Conservation (phyloP, 2,329 filamentous ascomycete genomes). For the Stachybotrys chartarum region DNA sequence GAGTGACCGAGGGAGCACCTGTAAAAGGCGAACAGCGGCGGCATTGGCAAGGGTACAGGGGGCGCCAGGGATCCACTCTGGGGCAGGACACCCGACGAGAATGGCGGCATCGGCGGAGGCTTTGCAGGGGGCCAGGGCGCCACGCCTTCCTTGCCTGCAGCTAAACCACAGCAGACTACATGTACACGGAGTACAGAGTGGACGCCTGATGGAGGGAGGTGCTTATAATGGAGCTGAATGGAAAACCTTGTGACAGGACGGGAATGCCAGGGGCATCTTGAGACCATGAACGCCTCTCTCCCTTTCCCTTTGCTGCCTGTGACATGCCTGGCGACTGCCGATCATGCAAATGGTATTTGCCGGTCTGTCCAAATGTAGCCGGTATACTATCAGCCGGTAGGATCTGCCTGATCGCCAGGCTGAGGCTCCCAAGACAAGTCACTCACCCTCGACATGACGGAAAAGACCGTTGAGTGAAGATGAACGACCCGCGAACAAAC, state of each 20-base stretch:
- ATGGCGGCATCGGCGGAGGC: neutral
- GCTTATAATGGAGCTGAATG: too few relatives aligned
- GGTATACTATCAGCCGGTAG: too few relatives aligned
- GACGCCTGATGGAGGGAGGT: too few relatives aligned
- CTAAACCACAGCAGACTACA: too few relatives aligned
- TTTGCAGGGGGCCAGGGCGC: too few relatives aligned
- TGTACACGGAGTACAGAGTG: too few relatives aligned
- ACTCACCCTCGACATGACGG: too few relatives aligned
- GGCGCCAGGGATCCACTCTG: neutral
- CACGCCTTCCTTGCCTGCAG: neutral
- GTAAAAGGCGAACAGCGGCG: neutral
- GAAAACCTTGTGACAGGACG: neutral
- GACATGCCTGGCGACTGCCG: neutral
- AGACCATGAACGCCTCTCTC: neutral
- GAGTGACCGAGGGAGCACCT: neutral
- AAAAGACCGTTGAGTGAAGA: too few relatives aligned
- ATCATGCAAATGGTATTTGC: neutral
- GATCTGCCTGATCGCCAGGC: too few relatives aligned
- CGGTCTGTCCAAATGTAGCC: neutral
- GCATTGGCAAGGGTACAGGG: neutral
- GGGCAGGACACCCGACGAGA: neutral
- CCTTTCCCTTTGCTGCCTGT: neutral
- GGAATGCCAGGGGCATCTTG: neutral
- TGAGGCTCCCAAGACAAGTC: too few relatives aligned
- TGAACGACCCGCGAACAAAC: too few relatives aligned